These are phyloP conservation scores for Ceratocystis albifundus DNA, from an alignment of 2,329 filamentous ascomycete genomes.

Conservation along the genomic window DNA sequence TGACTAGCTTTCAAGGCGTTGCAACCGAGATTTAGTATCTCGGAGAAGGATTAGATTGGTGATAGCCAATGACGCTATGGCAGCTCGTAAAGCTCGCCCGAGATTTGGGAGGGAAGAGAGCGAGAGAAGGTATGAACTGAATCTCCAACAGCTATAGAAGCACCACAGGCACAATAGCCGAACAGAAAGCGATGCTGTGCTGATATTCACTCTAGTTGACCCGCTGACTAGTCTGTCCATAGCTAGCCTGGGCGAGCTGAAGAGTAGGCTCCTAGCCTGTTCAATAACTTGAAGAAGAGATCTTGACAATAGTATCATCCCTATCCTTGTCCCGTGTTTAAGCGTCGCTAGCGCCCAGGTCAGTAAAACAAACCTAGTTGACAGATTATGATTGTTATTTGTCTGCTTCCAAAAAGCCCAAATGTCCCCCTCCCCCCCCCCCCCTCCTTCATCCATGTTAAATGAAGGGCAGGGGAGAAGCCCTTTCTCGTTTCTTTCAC, in stretches of 20 bases:
- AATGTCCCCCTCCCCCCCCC: neutral
- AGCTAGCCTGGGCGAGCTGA: no score
- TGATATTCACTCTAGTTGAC: no score
- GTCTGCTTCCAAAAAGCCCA: neutral
- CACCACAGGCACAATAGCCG: no score
- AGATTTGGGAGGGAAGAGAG: neutral
- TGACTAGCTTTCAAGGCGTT: neutral
- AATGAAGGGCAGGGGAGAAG: neutral
- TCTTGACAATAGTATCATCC: neutral
- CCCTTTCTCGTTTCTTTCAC: neutral
- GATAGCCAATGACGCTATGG: slow-evolving; percentile 5
- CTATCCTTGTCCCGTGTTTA: slow-evolving; percentile 6
- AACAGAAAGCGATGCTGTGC: no score
- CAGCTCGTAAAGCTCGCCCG: neutral
- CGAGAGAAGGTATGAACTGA: no score
- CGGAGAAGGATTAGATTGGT: neutral
- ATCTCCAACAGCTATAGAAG: no score
- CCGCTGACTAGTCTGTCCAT: no score
- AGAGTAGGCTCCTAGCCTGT: no score
- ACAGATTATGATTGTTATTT: neutral
- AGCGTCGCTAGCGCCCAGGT: neutral
- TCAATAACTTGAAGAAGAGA: neutral
- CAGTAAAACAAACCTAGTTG: neutral
- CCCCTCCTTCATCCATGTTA: neutral
- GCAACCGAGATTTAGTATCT: slow-evolving; percentile 7